These are phyloP conservation scores for Beauveria caledonica DNA, from an alignment of 2,329 filamentous ascomycete genomes.

Conservation along the genomic window DNA sequence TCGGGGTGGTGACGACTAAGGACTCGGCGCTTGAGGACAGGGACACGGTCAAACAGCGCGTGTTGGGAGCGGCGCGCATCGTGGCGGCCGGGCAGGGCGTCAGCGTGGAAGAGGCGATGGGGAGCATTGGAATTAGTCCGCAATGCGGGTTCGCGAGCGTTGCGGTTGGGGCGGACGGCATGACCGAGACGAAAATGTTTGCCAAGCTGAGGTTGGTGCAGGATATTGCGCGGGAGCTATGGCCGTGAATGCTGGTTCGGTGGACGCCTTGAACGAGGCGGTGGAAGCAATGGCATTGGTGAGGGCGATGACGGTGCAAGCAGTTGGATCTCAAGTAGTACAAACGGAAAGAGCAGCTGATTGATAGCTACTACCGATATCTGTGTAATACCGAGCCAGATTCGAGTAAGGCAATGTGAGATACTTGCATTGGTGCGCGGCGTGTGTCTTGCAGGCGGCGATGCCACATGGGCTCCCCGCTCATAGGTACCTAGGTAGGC, in stretches of 20 bases:
- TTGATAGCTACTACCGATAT: background rate
- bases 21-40: conserved; percentile 49
- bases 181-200: conserved; percentile 61
- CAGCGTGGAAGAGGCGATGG: conserved; percentile 53
- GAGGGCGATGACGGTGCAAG: too few species aligned
- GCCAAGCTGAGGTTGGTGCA: conserved; percentile 62
- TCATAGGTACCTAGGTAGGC: too few species aligned
- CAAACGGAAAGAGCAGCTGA: background rate
- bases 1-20: conserved; percentile 55
- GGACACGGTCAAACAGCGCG: conserved; percentile 44
- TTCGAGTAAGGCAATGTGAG: background rate
- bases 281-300: background rate
- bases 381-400: background rate
- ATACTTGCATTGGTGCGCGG: background rate
- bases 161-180: conserved; percentile 53
- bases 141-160: conserved; percentile 67
- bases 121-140: conserved; percentile 58
- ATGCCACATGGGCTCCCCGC: background rate
- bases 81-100: conserved; percentile 57
- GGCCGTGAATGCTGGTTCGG: conserved; percentile 29
- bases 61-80: conserved; percentile 52
- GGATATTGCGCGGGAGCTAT: conserved; percentile 57
- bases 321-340: background rate
- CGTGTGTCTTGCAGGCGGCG: background rate
- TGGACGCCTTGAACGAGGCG: background rate